Conservation (phyloP, 2,329 filamentous ascomycete genomes). For the Trichoderma atrobrunneum region DNA sequence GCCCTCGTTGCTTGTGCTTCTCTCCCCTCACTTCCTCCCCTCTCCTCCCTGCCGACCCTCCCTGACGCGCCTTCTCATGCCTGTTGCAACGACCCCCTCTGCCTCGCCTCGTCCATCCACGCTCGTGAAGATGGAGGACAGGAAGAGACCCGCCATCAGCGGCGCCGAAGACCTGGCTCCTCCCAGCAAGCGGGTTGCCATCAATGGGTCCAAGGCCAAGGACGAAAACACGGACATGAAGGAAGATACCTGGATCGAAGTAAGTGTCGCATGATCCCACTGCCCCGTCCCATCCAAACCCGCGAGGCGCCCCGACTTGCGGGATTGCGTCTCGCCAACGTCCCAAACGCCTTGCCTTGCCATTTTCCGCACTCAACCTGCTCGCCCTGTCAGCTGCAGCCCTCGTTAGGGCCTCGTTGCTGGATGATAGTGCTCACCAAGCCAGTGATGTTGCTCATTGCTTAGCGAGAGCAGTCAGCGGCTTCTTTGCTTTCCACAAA, state of each 20-base stretch:
- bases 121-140: constrained; percentile 97
- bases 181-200: constrained; percentile 85
- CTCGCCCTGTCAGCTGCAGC: constrained; percentile 25
- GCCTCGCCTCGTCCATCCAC: constrained; percentile 72
- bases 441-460: constrained; percentile 37
- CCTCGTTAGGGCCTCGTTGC: constrained; percentile 29
- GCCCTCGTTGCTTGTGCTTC: constrained; percentile 29
- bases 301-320: constrained; percentile 3
- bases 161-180: constrained; percentile 81
- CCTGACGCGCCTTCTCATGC: constrained; percentile 66
- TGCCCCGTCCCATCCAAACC: constrained; percentile 16
- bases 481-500: constrained; percentile 22
- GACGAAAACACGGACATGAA: constrained; percentile 55
- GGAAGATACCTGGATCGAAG: constrained; percentile 62
- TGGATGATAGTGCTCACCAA: constrained; percentile 37
- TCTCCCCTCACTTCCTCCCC: constrained; percentile 24
- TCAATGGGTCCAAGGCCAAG: constrained; percentile 69
- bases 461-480: constrained; percentile 32
- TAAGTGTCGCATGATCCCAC: constrained; percentile 51
- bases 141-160: constrained; percentile 87
- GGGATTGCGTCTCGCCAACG: not conserved
- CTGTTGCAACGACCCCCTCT: constrained; percentile 73
- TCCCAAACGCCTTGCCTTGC: not conserved
- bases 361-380: not conserved
- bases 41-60: constrained; percentile 37